A percentile compares a stretch with the other conserved stretches of the same genome.
These are phyloP conservation scores for Aspergillus sojae DNA, from an alignment of 2,329 filamentous ascomycete species.

Conservation along the genomic window DNA sequence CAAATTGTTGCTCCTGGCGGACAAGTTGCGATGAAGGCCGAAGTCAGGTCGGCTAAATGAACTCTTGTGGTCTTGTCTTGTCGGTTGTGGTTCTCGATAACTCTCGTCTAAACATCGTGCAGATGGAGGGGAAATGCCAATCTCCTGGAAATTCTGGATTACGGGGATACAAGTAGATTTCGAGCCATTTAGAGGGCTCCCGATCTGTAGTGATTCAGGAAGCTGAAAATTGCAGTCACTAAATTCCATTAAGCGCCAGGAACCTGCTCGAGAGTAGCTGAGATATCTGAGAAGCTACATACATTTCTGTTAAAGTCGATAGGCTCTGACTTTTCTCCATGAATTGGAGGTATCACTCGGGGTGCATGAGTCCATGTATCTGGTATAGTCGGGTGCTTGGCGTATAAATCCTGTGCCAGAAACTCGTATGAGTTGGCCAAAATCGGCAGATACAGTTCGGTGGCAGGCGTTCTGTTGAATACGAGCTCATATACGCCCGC, in stretches of 20 bases:
- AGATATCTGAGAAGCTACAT: not conserved
- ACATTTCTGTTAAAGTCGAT: slow-evolving; percentile 10
- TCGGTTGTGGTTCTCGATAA: not conserved
- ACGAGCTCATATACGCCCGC: slow-evolving; percentile 9
- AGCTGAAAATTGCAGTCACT: not conserved
- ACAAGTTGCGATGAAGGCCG: slow-evolving; percentile 42
- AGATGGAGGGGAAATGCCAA: not conserved
- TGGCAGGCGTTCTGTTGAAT: slow-evolving; percentile 6
- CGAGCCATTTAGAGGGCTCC: not conserved
- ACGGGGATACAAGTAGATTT: not conserved
- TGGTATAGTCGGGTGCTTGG: slow-evolving; percentile 9
- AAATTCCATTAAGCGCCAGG: not conserved
- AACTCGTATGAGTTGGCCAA: slow-evolving; percentile 11
- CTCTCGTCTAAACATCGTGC: not conserved
- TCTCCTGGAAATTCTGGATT: not conserved
- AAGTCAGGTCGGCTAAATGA: slow-evolving; percentile 26
- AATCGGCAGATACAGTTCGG: slow-evolving; percentile 8
- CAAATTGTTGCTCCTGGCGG: slow-evolving; percentile 37
- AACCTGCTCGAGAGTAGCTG: not conserved
- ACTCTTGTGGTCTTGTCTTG: not conserved
- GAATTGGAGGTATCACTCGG: slow-evolving; percentile 8
- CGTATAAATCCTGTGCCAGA: slow-evolving; percentile 13
- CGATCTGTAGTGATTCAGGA: not conserved
- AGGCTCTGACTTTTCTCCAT: slow-evolving; percentile 10
- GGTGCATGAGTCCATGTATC: slow-evolving; percentile 13